A percentile compares a stretch with the other conserved stretches of the same genome.
These are phyloP conservation scores for Paralagenidium karlingii DNA, from an alignment of 352 stramenopile species.

Conservation along the genomic window DNA sequence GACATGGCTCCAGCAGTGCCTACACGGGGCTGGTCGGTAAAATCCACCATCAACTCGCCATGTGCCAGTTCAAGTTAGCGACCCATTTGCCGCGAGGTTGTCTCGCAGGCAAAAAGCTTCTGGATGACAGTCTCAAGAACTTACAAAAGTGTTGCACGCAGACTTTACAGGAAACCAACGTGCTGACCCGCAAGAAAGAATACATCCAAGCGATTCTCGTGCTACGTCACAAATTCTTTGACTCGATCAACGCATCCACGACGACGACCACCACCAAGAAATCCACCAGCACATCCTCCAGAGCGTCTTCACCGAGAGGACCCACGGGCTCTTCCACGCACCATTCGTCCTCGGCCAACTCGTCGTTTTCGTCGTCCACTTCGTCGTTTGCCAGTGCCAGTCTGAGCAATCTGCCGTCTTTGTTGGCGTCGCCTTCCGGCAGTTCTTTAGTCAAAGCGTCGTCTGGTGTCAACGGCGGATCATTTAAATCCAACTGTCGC, in stretches of 20 bases:
- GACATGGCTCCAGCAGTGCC: too few species aligned
- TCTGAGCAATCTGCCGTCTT: not conserved
- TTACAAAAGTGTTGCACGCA: slow-evolving; percentile 6
- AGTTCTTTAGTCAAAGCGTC: not conserved
- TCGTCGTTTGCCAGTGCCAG: not conserved
- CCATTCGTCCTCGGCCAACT: too few species aligned
- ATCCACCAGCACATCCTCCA: too few species aligned
- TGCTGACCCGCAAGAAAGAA: slow-evolving; percentile 6
- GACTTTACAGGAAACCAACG: not conserved
- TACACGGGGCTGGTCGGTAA: too few species aligned
- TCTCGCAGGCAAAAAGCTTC: slow-evolving; percentile 29
- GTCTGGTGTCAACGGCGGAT: not conserved
- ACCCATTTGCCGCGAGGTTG: slow-evolving; percentile 34
- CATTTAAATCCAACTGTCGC: not conserved
- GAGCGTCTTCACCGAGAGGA: too few species aligned
- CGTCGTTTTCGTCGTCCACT: not conserved
- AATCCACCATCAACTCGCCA: slow-evolving; percentile 7
- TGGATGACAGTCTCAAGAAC: slow-evolving; percentile 24
- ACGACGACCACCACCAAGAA: too few species aligned
- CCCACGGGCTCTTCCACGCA: too few species aligned
- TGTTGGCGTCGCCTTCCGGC: not conserved
- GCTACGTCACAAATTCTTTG: slow-evolving; percentile 42
- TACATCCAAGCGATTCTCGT: slow-evolving; percentile 33
- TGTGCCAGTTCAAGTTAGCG: slow-evolving; percentile 41
- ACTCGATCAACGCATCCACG: too few species aligned